These are phyloP conservation scores for Colletotrichum sp. DNA, from an alignment of 2,329 filamentous ascomycete species.

Conservation along the genomic window DNA sequence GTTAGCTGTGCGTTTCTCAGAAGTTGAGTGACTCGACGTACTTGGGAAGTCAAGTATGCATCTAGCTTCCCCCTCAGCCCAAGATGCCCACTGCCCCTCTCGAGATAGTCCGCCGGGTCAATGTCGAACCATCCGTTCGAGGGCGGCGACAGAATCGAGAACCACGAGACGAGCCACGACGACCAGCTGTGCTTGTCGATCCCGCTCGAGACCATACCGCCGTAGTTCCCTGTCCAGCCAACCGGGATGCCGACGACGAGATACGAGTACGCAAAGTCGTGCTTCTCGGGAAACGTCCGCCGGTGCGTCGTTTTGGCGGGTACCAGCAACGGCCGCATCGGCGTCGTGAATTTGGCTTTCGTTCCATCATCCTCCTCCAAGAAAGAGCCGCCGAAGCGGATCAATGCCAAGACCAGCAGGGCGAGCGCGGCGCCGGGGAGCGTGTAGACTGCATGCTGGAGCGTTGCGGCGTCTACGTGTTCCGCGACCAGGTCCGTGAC, in stretches of 20 bases:
- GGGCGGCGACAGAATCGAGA: constrained; percentile 29
- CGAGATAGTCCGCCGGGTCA: constrained; percentile 65
- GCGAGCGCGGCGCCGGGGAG: constrained; percentile 5
- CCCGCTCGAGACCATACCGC: constrained; percentile 59
- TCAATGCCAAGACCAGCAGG: background rate
- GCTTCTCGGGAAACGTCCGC: constrained; percentile 69
- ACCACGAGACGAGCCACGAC: constrained; percentile 37
- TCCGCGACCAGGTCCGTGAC: background rate
- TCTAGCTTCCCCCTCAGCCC: constrained; percentile 69
- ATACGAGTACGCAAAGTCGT: constrained; percentile 75
- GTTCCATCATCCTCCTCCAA: background rate
- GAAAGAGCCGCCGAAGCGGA: background rate
- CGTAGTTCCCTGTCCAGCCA: constrained; percentile 61
- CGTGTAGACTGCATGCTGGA: background rate
- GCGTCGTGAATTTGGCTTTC: constrained; percentile 26
- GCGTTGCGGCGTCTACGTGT: background rate
- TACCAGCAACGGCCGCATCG: constrained; percentile 58
- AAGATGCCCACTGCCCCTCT: constrained; percentile 53
- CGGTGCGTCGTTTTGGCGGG: constrained; percentile 70
- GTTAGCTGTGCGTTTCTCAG: constrained; percentile 14
- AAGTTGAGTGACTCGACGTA: constrained; percentile 32
- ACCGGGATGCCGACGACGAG: constrained; percentile 73
- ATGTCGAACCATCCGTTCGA: constrained; percentile 61
- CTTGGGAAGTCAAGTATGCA: constrained; percentile 61
- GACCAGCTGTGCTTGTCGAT: constrained; percentile 23